Base-by-base conservation (phyloP, 2,329 filamentous ascomycete species). In the Pseudogymnoascus sp. region DNA sequence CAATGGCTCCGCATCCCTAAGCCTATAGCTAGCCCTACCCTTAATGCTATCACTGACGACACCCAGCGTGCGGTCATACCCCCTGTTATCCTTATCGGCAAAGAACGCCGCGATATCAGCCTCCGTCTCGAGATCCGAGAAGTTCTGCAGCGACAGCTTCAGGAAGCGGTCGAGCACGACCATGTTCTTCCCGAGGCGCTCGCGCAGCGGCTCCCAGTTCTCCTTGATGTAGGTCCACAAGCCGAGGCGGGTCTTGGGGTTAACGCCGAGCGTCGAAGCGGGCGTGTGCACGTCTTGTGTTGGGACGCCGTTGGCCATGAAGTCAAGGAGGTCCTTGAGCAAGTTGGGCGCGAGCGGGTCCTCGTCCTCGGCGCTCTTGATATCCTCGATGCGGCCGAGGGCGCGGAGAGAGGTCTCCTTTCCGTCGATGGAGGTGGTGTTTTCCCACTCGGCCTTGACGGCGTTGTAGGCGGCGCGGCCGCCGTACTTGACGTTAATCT, bases 81-180 rank as follows among this genome's bases (percentile, higher is more conserved):
- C 89, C 70, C 85, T 85, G 16, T 89, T 93, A 71, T 97, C 90
- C 80, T 93, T 96, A 70, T 83, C 83, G 69, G 83, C 81, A 80
- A 97, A 99, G 81, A 99, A 99, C 2, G 77, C 74, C 59, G 87
- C 81, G 69, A 99, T 94, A 61, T 97, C 91, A 66, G 85, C 80
- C 65, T 91, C 83, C 14, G 85, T 81, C 66, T 83, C 81, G 12
- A 80, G 77, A 69, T 91, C 87, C 2, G 90, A 84, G 73, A 95
- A 97, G 72, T 90, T 89, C 70, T 84, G 85, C 68, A 99, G 78
- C 49, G 86, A 86, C 68, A 89, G 80, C 68, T 90, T 87, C 69
- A 99, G 78, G 76, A 96, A 96, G 58, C 93, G 87, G 76, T 99
- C 93, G 14, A 97, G 80, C 2, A 97, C 85, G 31, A 97, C 88